Conservation (phyloP, 1,139 yeast species). For the Debaryomyces subglobosus region DNA sequence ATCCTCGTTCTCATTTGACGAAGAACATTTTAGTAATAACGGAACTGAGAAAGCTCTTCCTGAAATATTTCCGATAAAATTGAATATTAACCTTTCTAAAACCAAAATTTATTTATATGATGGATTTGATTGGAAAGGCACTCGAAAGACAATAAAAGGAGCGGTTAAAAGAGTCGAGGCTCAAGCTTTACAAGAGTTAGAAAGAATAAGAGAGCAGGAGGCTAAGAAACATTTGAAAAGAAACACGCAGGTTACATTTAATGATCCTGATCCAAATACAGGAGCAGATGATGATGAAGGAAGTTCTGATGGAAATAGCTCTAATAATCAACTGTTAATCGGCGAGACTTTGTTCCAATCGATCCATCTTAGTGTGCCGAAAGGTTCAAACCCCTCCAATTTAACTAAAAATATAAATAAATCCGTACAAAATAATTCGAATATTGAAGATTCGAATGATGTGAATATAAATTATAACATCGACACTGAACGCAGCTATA, state of each 20-base stretch:
- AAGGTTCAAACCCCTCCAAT: slow-evolving; percentile 47
- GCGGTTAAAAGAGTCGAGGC: slow-evolving; percentile 66
- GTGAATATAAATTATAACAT: not conserved
- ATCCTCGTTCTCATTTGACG: slow-evolving; percentile 30
- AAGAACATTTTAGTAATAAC: slow-evolving; percentile 47
- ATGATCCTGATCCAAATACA: not conserved
- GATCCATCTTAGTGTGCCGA: slow-evolving; percentile 66
- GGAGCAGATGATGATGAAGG: slow-evolving; percentile 17
- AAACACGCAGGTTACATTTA: slow-evolving; percentile 10
- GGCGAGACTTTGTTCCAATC: slow-evolving; percentile 76
- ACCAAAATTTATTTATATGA: slow-evolving; percentile 66
- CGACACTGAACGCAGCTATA: slow-evolving; percentile 31
- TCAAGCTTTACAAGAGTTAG: slow-evolving; percentile 30
- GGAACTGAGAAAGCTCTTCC: slow-evolving; percentile 8
- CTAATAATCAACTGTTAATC: slow-evolving; percentile 22
- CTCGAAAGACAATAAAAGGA: slow-evolving; percentile 64
- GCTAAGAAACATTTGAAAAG: not conserved
- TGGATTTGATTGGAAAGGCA: slow-evolving; percentile 91
- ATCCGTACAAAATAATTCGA: slow-evolving; percentile 33
- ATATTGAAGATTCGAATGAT: slow-evolving; percentile 12
- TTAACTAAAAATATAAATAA: slow-evolving; percentile 58
- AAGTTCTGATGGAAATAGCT: slow-evolving; percentile 12
- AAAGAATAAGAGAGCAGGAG: slow-evolving; percentile 16
- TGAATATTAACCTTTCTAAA: slow-evolving; percentile 40
- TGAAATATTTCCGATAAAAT: slow-evolving; percentile 29